Base-by-base conservation (phyloP, 2,329 filamentous ascomycete species). In the Xylariaceae sp. region DNA sequence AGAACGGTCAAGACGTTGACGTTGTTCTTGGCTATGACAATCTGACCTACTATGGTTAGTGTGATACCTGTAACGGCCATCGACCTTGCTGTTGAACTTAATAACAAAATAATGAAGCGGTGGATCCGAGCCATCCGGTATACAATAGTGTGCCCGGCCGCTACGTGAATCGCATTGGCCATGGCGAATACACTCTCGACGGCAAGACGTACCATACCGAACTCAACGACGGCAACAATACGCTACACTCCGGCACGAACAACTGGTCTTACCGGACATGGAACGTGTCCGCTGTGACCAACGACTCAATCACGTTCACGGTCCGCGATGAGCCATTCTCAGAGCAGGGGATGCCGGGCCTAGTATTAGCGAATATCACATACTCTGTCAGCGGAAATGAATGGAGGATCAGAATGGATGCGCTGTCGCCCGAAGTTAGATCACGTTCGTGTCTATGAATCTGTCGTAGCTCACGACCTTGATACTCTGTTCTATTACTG, bases 11-110 rank as follows among this genome's bases (percentile, higher is more conserved):
- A 26, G 78, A 83, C 62, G 76, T 84, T 48, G 83, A 86, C 58
- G 76, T 86, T 37, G 81, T 86, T 1, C 74, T 86, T 7, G 83
- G 83, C 6, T 85, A 81, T 65, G 82, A 86, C 65, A 80, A 84
- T 63, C 75, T 77, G 29, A 74, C 72, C 27, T 79, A 79, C 65
- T 86, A 86, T 66, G 74, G 74, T 76, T 58, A 61, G 62, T 60
- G 27, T 2, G 6, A 45, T 9, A 30, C 27, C 12, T 26, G 6
- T 41, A 6, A 45, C 32, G 3, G 19, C 27, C 19, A 19, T 19
- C 19, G 19, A n/a, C 6, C 43, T 19, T 45, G 9, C 7, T 29
- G n/a, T 31, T 5, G 19, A 41, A 26, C 40, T 39, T 50, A 56
- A 39, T 19, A 19, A 19, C 19, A 51, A 1, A 42, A 9, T 42